These are phyloP conservation scores for Brassica napus DNA, from an alignment of 345 rosid species.

Conservation along the genomic window DNA sequence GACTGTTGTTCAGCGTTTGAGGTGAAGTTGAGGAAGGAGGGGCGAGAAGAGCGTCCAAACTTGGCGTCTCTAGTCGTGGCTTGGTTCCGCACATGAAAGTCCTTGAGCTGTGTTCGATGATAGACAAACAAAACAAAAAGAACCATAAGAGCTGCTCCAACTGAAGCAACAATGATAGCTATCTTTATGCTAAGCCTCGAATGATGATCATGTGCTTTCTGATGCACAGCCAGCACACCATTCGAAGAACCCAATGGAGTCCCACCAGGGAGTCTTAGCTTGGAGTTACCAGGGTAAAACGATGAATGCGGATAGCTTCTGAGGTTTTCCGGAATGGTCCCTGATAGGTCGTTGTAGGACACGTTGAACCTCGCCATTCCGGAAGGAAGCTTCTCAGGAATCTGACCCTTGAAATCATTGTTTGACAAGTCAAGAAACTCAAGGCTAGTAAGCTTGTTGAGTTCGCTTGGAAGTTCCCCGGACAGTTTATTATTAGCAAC, in stretches of 20 bases:
- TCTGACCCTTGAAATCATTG: conserved; percentile 66
- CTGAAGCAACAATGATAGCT: conserved; percentile 75
- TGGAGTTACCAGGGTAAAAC: conserved; percentile 74
- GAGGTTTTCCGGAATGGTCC: conserved; percentile 61
- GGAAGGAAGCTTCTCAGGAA: conserved; percentile 68
- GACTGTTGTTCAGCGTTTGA: conserved; percentile 56
- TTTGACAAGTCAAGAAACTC: conserved; percentile 79
- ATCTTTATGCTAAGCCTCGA: conserved; percentile 52
- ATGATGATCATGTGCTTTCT: conserved; percentile 33
- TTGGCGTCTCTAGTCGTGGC: conserved; percentile 53
- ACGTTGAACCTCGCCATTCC: conserved; percentile 64
- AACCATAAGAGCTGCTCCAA: conserved; percentile 67
- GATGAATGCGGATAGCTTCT: conserved; percentile 53
- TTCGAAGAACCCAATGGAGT: conserved; percentile 26
- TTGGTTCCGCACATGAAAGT: conserved; percentile 60
- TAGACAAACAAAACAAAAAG: conserved; percentile 68
- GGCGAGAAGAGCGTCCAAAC: conserved; percentile 56
- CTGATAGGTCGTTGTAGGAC: conserved; percentile 74
- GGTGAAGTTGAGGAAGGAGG: conserved; percentile 69
- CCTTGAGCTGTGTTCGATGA: conserved; percentile 61
- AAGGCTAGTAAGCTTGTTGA: conserved; percentile 67
- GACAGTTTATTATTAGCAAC: conserved; percentile 69
- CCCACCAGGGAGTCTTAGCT: conserved; percentile 45
- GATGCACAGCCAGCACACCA: conserved; percentile 15
- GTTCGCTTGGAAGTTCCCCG: conserved; percentile 73